Evolutionary conservation across 495 filamentous ascomycete species (phyloP).

Genomic region (Xylaria intraflava): DNA sequence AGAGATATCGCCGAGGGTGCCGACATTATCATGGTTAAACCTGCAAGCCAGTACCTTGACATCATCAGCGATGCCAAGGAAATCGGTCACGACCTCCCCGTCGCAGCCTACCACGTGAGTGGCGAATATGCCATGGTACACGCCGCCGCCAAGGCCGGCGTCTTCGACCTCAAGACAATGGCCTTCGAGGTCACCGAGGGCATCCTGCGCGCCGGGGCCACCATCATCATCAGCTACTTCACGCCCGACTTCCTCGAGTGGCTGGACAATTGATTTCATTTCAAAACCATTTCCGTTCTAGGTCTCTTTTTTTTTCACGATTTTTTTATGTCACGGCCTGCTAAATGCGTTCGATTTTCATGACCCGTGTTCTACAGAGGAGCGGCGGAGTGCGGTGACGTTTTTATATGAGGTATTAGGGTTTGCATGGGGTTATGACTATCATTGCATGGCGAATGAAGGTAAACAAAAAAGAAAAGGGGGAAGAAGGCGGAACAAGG

Average conservation of each 20-base stretch:
- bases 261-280: conserved; percentile 43
- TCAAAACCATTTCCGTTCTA: too few relatives aligned
- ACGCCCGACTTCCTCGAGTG: conserved; percentile 90
- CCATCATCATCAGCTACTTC: conserved; percentile 90
- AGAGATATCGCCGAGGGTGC: conserved; percentile 90
- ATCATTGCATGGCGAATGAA: too few relatives aligned
- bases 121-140: conserved; percentile 99
- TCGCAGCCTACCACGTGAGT: conserved; percentile 94
- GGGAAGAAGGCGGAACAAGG: not conserved
- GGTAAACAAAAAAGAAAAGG: not conserved
- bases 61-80: conserved; percentile 96
- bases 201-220: conserved; percentile 86
- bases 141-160: conserved; percentile 88
- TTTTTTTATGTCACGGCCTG: not conserved
- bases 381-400: too few relatives aligned
- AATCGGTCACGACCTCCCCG: conserved; percentile 77
- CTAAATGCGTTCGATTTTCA: too few relatives aligned
- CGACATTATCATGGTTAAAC: conserved; percentile 99
- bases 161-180: conserved; percentile 96
- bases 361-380: too few relatives aligned
- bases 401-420: too few relatives aligned
- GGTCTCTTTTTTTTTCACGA: not conserved
- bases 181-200: conserved; percentile 90
- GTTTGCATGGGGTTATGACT: too few relatives aligned
- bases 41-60: conserved; percentile 86